These are phyloP conservation scores for Ceratocystis alfenasii DNA, from an alignment of 2,329 filamentous ascomycete species.

Conservation along the genomic window DNA sequence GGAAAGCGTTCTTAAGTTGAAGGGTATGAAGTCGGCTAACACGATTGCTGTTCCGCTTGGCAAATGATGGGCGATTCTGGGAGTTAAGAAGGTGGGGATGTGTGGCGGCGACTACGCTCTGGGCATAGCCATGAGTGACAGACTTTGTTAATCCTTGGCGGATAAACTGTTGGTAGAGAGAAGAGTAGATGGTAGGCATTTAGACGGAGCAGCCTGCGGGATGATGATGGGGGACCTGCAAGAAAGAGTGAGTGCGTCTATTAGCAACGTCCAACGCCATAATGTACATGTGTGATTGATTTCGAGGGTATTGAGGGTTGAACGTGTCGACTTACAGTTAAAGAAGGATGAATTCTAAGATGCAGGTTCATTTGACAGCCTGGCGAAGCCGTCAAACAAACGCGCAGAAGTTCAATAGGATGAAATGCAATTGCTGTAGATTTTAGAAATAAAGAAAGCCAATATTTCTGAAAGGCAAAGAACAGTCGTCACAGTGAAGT, in stretches of 20 bases:
- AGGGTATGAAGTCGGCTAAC: constrained; percentile 43
- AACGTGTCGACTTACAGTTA: constrained; percentile 29
- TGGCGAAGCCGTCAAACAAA: constrained; percentile 69
- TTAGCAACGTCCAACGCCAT: too few species aligned
- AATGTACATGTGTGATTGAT: too few species aligned
- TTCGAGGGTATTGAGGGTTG: not conserved
- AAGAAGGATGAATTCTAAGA: constrained; percentile 47
- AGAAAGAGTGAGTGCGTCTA: constrained; percentile 30
- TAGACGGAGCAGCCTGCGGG: constrained; percentile 47
- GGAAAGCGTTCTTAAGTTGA: constrained; percentile 65
- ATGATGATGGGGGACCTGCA: constrained; percentile 37
- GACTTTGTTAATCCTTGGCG: constrained; percentile 91
- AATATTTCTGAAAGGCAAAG: constrained; percentile 1
- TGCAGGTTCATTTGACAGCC: constrained; percentile 99
- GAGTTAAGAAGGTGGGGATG: constrained; percentile 66
- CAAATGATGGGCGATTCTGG: constrained; percentile 54
- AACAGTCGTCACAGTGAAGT: constrained; percentile 12
- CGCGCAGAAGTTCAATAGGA: constrained; percentile 46
- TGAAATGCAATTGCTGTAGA: constrained; percentile 24
- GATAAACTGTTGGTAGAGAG: constrained; percentile 69
- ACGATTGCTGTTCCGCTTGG: constrained; percentile 44
- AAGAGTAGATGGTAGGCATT: constrained; percentile 71
- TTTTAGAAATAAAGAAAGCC: constrained; percentile 23
- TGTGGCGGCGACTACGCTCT: constrained; percentile 90
- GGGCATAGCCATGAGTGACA: constrained; percentile 94